Evolutionary conservation across 192 early-diverging fungal genomes (phyloP), one percentile per base, ranked within the genome.

Genomic region (Linnemannia hyalina): DNA sequence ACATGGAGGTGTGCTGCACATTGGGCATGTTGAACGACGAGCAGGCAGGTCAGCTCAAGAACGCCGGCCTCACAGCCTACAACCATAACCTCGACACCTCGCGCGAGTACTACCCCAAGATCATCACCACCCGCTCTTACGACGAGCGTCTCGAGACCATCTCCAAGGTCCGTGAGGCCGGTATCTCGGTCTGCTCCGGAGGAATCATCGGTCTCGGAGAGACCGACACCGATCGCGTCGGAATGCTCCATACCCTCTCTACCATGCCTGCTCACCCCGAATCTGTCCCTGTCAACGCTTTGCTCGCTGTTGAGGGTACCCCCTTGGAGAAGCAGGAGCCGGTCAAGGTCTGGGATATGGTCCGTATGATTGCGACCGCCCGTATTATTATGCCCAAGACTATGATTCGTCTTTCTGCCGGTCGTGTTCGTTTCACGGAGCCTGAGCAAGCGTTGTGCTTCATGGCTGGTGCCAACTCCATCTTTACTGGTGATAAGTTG

Each of bases 1-100:
- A 90, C 41, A 96, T 96, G 96, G 96, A 96, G 88, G 96, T 96
- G 32, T 96, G 96, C 91, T 95, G 94, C 87, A 96, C 96, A 32
- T 90, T 96, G 55, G 96, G 96, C 70, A 95, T 97, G 95, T 89
- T 97, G 81, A 92, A 93, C 71, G 90, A 93, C 41, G 91, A 89
- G 23, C 95, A 96, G 85, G 95, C 95, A 26, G 90, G 93, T 77
- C 87, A 91, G 82, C 89, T 97, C 72, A 97, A 97, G 86, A 93
- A 95, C 29, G 95, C 96, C 38, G 96, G 96, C 41, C 85, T 97
- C 85, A 95, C 96, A 32, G 95, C 95, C 29, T 97, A 97, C 89
- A 96, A 97, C 89, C 95, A 97, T 88, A 97, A 97, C 87, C 82
- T 96, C 72, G 95, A 95, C 88, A 95, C 95, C 26, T 93, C 91